Base-by-base conservation (phyloP, 2,329 filamentous ascomycete species). In the Microcyclospora tardicrescens region DNA sequence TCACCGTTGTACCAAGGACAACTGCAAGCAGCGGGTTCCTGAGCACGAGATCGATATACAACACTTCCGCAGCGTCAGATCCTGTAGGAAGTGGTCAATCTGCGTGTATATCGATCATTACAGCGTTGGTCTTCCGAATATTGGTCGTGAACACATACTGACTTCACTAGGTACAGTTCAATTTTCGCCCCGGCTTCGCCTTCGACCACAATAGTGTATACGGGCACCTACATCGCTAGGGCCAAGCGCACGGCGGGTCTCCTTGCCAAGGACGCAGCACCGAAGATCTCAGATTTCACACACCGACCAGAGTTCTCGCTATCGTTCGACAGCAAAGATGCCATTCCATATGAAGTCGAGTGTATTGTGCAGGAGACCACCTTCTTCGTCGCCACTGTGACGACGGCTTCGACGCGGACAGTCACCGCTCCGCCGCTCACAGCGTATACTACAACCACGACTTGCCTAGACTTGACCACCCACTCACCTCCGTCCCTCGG, bases 291-390 rank as follows among this genome's bases (percentile, higher is more conserved):
- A 27, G 43, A 48, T 15, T 37, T 40, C 24, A 15, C 44, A 50
- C 16, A 13, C 24, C 27, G 16, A n/a, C 14, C 27, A 19, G 30
- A 33, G 41, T 37, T 16, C 43, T 42, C 15, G 29, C 39, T 10
- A 36, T 34, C 34, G n/a, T 5, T 24, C 19, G 31, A 42, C 19
- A 24, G 30, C 32, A 43, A 44, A 30, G 43, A 45, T 27, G 29
- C 45, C 16, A 6, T 47, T 48, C 34, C 19, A 5, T 24, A 24
- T 24, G 49, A 43, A 19, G 45, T 53, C 30, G 48, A 50, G 33
- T 53, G 50, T 37, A 31, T 52, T 3, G 42, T 46, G 24, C 37
- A 49, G 24, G 37, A 45, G 30, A 52, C 49, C n/a, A 47, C 50
- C 10, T 43, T 51, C 28, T 35, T 49, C 37, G 31, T 47, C 33